Evolutionary conservation across 2,329 filamentous ascomycete species (phyloP), one percentile per base, ranked within the genome.

Genomic region (Sporothrix curviconia): DNA sequence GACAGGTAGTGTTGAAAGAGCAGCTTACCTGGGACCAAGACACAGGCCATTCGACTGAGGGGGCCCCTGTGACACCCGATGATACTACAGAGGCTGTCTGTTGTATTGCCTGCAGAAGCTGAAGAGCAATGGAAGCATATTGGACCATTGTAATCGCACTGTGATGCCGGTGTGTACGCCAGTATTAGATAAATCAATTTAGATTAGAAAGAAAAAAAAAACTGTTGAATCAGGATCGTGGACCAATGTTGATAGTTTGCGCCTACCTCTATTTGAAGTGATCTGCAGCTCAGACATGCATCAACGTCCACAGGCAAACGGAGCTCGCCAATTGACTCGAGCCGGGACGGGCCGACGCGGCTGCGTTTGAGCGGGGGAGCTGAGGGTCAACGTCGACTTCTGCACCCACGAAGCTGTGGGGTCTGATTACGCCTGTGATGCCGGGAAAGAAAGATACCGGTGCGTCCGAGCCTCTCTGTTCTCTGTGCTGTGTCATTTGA

Each of bases 281-380:
- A 68, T 64, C 72, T 76, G 64, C 80, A 83, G 42, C 77, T 76
- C 40, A 83, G 70, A 63, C 80, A 83, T 14, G 75, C 72, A 15
- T 74, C 74, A 15, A 71, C 66, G 36, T 78, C 75, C 39, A 72
- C 74, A 17, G 78, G 70, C 8, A 83, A 71, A 40, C 73, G 74
- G 4, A 83, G 72, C 66, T 83, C 80, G 42, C 76, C 79, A 46
- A 83, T 83, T 17, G 80, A 83, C 64, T 82, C 74, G 1, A 83
- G 69, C 24, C 78, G 75, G 37, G 77, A 75, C 61, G 79, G 78
- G 3, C 77, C 78, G 30, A 78, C 73, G 43, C 78, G 74, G 55
- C 75, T 79, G 61, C 76, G 72, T 66, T 82, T 82, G 56, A 83
- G 64, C 4, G 80, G 80, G 7, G 80, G 80, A 83, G 70, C 40